Conservation (phyloP, 768 basidiomycete species). For the Agaricus sinodeliciosus region DNA sequence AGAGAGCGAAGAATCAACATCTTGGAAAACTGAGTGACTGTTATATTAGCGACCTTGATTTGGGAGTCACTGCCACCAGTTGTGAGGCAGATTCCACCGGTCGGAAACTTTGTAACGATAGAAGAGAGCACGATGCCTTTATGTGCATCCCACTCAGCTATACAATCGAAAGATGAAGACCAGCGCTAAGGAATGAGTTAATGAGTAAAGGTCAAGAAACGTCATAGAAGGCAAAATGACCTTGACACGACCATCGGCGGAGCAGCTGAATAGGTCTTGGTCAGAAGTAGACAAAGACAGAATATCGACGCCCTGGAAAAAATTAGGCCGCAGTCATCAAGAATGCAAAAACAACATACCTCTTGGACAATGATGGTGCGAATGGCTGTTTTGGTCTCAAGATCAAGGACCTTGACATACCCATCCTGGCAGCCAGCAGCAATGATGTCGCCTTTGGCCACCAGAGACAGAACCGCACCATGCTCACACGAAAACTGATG, state of each 20-base stretch:
- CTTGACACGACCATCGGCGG: constrained; percentile 65
- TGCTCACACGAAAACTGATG: constrained; percentile 67
- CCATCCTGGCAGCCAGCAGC: constrained; percentile 96
- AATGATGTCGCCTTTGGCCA: constrained; percentile 67
- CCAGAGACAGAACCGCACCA: constrained; percentile 81
- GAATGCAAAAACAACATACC: constrained; percentile 27
- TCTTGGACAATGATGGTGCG: constrained; percentile 84
- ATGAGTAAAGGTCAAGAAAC: not conserved
- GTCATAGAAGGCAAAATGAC: constrained; percentile 26
- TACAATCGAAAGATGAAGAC: constrained; percentile 81
- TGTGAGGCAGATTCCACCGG: constrained; percentile 37
- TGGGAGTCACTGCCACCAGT: constrained; percentile 84
- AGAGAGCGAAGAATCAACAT: not conserved
- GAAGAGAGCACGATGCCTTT: constrained; percentile 80
- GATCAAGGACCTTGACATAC: constrained; percentile 83
- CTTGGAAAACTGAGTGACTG: not conserved
- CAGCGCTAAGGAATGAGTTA: constrained; percentile 46
- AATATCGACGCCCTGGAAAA: constrained; percentile 64
- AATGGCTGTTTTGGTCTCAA: constrained; percentile 84
- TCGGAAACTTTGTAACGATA: constrained; percentile 37
- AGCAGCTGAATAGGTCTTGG: constrained; percentile 58
- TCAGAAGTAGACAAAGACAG: constrained; percentile 71
- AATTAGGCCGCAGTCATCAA: not conserved
- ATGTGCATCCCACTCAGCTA: constrained; percentile 78
- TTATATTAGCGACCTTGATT: constrained; percentile 55